These are phyloP conservation scores for Erigeron canadensis DNA, from an alignment of 129 eudicot species.

Conservation along the genomic window DNA sequence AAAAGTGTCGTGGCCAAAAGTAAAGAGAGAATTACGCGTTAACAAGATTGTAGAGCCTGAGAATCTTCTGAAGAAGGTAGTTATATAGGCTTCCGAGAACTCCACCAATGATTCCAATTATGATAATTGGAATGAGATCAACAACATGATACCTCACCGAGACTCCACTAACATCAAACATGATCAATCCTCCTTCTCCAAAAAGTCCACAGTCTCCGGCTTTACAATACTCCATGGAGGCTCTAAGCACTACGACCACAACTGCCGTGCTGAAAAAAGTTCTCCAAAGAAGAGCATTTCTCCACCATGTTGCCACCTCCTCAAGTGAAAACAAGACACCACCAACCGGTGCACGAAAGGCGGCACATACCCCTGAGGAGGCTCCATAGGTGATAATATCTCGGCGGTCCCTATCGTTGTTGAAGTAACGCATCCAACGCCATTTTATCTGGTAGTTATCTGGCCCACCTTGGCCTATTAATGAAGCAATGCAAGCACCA, in stretches of 20 bases:
- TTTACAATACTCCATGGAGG: conserved; percentile 68
- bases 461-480: conserved; percentile 86
- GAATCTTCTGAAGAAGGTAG: conserved; percentile 67
- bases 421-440: conserved; percentile 80
- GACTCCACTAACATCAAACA: conserved; percentile 87
- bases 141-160: conserved; percentile 57
- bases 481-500: conserved; percentile 85
- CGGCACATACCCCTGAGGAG: conserved; percentile 91
- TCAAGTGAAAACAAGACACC: conserved; percentile 92
- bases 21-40: conserved; percentile 57
- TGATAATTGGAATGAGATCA: conserved; percentile 62
- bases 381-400: conserved; percentile 94
- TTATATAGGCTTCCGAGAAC: conserved; percentile 87
- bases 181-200: conserved; percentile 79
- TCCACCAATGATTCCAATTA: conserved; percentile 85
- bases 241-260: conserved; percentile 89
- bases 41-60: conserved; percentile 69
- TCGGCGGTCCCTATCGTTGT: conserved; percentile 82
- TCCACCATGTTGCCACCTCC: conserved; percentile 98
- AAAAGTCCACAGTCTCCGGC: conserved; percentile 86
- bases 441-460: conserved; percentile 65
- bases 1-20: neutral
- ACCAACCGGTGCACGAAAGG: conserved; percentile 89
- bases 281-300: conserved; percentile 96
- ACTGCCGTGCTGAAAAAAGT: conserved; percentile 91